Conservation (phyloP, 2,329 filamentous ascomycete species). For the Fusarium armeniacum region DNA sequence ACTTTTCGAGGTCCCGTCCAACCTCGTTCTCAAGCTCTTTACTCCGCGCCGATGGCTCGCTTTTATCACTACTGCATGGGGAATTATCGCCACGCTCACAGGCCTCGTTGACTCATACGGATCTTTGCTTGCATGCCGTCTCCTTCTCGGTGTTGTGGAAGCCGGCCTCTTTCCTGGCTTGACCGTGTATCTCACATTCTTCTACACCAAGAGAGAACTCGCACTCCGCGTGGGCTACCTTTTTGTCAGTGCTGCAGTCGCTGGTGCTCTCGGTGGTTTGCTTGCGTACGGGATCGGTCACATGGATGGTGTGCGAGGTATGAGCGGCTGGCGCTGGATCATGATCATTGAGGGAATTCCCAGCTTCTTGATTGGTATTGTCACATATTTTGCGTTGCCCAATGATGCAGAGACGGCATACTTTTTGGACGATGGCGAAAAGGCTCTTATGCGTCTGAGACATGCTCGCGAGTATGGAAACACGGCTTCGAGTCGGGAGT, state of each 20-base stretch:
- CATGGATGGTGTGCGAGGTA: slow-evolving; percentile 75
- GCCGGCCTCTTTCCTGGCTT: slow-evolving; percentile 79
- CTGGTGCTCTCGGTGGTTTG: slow-evolving; percentile 79
- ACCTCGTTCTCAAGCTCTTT: slow-evolving; percentile 73
- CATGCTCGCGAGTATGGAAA: slow-evolving; percentile 61
- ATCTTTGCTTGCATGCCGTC: slow-evolving; percentile 75
- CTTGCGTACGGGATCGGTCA: slow-evolving; percentile 80
- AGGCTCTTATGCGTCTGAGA: slow-evolving; percentile 72
- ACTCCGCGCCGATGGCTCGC: slow-evolving; percentile 74
- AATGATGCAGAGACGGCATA: slow-evolving; percentile 66
- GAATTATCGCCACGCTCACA: slow-evolving; percentile 76
- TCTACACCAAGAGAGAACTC: slow-evolving; percentile 81
- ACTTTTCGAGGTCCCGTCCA: slow-evolving; percentile 74
- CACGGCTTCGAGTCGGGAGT: slow-evolving; percentile 61
- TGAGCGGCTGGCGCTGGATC: slow-evolving; percentile 80
- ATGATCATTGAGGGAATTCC: slow-evolving; percentile 68
- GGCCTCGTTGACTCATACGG: slow-evolving; percentile 76
- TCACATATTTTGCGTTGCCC: slow-evolving; percentile 55
- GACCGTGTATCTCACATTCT: slow-evolving; percentile 78
- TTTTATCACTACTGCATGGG: slow-evolving; percentile 75
- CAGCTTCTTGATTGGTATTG: slow-evolving; percentile 56
- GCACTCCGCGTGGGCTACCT: slow-evolving; percentile 80
- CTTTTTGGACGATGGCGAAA: slow-evolving; percentile 70
- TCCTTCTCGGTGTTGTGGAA: slow-evolving; percentile 77
- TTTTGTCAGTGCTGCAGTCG: slow-evolving; percentile 78